Evolutionary conservation across 2,329 filamentous ascomycete species (phyloP), one percentile per base, ranked within the genome.

Genomic region (Aotearoamyces nothofagi): DNA sequence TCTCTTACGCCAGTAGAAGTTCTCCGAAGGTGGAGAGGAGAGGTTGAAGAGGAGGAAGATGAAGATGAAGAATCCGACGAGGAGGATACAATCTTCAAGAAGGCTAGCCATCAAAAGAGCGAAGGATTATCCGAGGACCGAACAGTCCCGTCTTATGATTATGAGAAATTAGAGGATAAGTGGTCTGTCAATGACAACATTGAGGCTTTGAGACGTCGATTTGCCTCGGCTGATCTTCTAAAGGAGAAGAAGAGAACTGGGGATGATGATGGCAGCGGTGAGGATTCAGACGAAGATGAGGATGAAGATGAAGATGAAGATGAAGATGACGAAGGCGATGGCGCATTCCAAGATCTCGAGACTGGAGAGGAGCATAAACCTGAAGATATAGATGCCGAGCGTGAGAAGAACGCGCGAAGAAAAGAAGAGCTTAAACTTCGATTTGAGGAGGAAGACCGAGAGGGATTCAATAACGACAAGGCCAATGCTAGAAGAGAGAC

Each of bases 361-460:
- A 76, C 77, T 1, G 79, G 73, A 3, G 76, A 84, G 43, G 61
- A 64, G 15, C 60, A 67, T 46, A 56, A 59, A 35, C 39, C 47
- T 38, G 24, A 46, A 43, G 56, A 58, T 26, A 63, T 96, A n/a
- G 83, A 87, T 37, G 79, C 75, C 3, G 90, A 98, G 56, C 78
- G 90, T 41, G 82, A 83, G 42, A 79, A 72, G 53, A 98, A 98
- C 45, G 90, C 90, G 2, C 72, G 75, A 39, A 69, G 81, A 39
- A 98, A 98, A 54, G 90, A 94, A 54, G 90, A 98, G 51, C 69
- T 98, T 30, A 92, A 83, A 50, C 62, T 92, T 29, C 74, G 92
- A 2, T 98, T 98, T 47, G 90, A 98, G 47, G 86, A 96, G 53
- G 90, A 98, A 60, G 90, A 98, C 49, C 70, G 82, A n/a, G 90